Evolutionary conservation across 225 moss, liverwort and hornwort species (phyloP).

Genomic region (Ulota crispa): DNA sequence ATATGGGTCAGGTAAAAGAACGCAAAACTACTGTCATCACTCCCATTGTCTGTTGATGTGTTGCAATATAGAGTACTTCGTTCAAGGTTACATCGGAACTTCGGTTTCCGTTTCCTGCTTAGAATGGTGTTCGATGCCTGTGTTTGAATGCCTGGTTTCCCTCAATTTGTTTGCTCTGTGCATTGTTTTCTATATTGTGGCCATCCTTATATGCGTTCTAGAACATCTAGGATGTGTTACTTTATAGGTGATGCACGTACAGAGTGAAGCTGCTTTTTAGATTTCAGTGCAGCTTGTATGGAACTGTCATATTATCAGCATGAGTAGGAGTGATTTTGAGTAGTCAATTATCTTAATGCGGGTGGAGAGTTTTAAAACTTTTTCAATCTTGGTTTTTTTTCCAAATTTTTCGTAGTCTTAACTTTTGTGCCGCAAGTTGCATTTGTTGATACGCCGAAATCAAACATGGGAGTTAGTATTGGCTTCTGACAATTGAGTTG

Average conservation of each 20-base stretch:
- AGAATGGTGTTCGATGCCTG: slow-evolving; percentile 9
- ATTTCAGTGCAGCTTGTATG: slow-evolving; percentile 16
- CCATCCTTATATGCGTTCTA: neutral
- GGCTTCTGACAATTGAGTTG: slow-evolving; percentile 24
- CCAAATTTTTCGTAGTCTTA: neutral
- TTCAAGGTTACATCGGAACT: neutral
- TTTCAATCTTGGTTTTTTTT: neutral
- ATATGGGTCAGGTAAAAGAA: slow-evolving; percentile 46
- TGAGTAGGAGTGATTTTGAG: neutral
- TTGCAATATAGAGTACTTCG: neutral
- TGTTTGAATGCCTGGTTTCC: neutral
- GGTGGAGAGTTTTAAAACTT: neutral
- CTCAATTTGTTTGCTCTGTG: neutral
- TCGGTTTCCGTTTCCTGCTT: neutral
- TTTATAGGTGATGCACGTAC: slow-evolving; percentile 20
- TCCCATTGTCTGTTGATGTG: slow-evolving; percentile 1
- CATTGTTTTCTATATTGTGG: slow-evolving; percentile 5
- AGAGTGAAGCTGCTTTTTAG: slow-evolving; percentile 7
- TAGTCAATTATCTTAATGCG: neutral
- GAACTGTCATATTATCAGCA: neutral
- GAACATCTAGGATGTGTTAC: slow-evolving; percentile 3
- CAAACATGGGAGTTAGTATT: neutral
- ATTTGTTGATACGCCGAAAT: neutral
- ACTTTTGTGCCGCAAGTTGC: neutral
- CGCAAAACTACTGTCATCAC: neutral